These are phyloP conservation scores for Candida oleophila DNA, from an alignment of 805 yeast species.

Conservation along the genomic window DNA sequence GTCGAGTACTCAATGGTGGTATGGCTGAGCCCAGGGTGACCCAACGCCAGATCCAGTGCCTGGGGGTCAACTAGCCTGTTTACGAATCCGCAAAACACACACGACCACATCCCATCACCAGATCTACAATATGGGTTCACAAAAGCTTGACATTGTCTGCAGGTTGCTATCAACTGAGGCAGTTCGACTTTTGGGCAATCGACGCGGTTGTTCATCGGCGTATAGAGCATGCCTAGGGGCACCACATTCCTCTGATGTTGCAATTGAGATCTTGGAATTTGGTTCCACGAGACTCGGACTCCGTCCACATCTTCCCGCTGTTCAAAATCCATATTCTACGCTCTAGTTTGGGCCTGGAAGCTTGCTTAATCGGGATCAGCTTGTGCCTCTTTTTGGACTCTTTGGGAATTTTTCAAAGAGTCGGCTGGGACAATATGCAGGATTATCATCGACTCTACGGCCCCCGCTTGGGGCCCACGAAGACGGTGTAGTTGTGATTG, in stretches of 20 bases:
- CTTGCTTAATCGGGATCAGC: too few relatives aligned
- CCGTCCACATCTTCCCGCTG: conserved; percentile 70
- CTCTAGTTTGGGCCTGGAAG: too few relatives aligned
- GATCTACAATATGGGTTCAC: conserved; percentile 49
- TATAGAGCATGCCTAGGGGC: conserved; percentile 57
- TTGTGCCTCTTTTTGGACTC: too few relatives aligned
- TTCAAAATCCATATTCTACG: conserved; percentile 54
- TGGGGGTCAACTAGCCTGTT: conserved; percentile 38
- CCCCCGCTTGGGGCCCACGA: too few relatives aligned
- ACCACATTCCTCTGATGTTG: conserved; percentile 52
- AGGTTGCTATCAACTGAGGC: conserved; percentile 42
- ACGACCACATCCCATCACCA: conserved; percentile 47
- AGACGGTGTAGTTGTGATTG: too few relatives aligned
- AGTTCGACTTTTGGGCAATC: conserved; percentile 33
- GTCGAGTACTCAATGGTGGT: conserved; percentile 54
- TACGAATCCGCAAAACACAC: conserved; percentile 53
- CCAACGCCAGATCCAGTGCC: background rate
- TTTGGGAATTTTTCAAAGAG: too few relatives aligned
- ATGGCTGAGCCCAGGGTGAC: conserved; percentile 26
- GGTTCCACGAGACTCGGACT: conserved; percentile 73
- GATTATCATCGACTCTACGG: too few relatives aligned
- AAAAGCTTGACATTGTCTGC: conserved; percentile 55
- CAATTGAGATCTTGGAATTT: conserved; percentile 52
- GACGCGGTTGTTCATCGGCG: conserved; percentile 53
- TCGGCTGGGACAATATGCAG: too few relatives aligned